Evolutionary conservation across 208 protist species (phyloP), one percentile per base, ranked within the genome.

Genomic region (Angomonas ambiguus): DNA sequence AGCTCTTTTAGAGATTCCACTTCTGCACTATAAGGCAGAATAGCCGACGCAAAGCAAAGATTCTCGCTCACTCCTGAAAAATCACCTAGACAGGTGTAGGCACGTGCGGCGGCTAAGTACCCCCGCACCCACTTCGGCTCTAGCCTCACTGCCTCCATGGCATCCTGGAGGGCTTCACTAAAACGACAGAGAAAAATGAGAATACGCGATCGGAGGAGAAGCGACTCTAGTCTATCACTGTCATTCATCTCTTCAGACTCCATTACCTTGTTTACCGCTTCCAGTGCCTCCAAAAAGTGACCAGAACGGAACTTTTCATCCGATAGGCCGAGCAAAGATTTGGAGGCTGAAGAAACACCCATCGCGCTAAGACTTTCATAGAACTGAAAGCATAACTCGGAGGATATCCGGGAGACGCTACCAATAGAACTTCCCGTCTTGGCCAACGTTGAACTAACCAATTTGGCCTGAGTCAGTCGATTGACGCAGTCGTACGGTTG

Each of bases 81-180:
- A 41, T 85, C 64, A 16, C 84, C 83, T 0, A 89, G 68, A 2
- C 77, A 79, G 62, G 74, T 82, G 32, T 82, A 62, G 25, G 82
- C 87, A 8, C 87, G 74, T 1, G 87, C 87, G 10, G 84, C 68
- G 66, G 72, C 67, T 32, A 93, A 65, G 59, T 86, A 83, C 18
- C 82, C 85, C 22, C 76, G 78, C 58, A 89, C 75, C 82, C 84
- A 91, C 38, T 66, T 51, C n/a, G 83, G 81, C 38, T 90, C 73
- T 18, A 88, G 42, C 20, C 55, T 28, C 31, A 81, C 74, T 35
- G 73, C 75, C 41, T 74, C 70, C 20, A 69, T 49, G 10, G 87
- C 87, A 45, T 90, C 83, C 13, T 45, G 67, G 24, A 91, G 67
- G 5, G 83, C 87, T 24, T 86, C 77, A 11, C 58, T 18, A 35